These are phyloP conservation scores for Cymbidium sinense DNA, from an alignment of 106 monocot genomes.

Conservation along the genomic window DNA sequence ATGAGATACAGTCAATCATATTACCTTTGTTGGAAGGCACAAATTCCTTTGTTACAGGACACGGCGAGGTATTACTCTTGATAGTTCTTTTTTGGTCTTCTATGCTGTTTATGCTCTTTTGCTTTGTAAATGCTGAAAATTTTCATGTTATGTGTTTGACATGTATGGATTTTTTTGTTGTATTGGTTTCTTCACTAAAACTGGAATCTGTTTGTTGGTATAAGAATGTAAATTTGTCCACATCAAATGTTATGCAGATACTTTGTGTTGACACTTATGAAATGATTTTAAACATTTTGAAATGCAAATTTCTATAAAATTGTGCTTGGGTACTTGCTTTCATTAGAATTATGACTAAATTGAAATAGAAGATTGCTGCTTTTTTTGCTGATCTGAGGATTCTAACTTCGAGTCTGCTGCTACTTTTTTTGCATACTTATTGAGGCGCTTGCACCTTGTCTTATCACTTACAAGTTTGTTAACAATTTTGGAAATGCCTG, in stretches of 20 bases:
- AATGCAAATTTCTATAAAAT: not conserved
- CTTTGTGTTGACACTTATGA: not conserved
- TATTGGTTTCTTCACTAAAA: not conserved
- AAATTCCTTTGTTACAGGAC: slow-evolving; percentile 59
- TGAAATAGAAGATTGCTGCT: not conserved
- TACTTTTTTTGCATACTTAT: not conserved
- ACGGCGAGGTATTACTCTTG: slow-evolving; percentile 59
- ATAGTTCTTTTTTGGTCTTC: not conserved
- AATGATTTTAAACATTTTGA: not conserved
- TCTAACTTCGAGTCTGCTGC: not conserved
- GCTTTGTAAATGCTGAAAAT: not conserved
- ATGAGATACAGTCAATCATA: slow-evolving; percentile 78
- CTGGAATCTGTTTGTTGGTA: not conserved
- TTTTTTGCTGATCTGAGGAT: not conserved
- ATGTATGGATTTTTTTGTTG: not conserved
- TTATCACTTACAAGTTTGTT: too few species aligned
- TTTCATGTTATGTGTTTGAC: not conserved
- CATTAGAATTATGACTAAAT: not conserved
- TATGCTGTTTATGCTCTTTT: not conserved
- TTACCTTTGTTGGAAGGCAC: slow-evolving; percentile 90
- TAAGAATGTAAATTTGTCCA: not conserved
- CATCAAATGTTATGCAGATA: not conserved
- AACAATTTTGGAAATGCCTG: too few species aligned
- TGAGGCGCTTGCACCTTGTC: not conserved
- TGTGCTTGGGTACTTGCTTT: not conserved